A percentile compares a stretch with the other conserved stretches of the same genome.
These are phyloP conservation scores for Yamadazyma pseudoaaseri DNA, from an alignment of 1,139 yeast genomes.

Conservation along the genomic window DNA sequence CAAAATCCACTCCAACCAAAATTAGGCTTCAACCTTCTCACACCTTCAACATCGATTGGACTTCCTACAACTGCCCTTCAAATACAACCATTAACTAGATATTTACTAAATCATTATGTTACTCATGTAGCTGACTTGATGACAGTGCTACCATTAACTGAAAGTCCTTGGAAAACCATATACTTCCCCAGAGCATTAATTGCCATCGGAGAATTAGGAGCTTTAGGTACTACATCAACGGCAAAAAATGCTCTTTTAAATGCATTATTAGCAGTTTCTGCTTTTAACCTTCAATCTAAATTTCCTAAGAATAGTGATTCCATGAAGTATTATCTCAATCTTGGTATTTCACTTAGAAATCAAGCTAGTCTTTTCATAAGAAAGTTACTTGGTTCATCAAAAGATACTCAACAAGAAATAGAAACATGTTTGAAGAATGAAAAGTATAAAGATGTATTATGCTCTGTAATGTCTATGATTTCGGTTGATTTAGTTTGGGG, in stretches of 20 bases:
- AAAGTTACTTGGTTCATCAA: conserved; percentile 37
- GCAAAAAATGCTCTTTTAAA: conserved; percentile 78
- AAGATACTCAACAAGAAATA: conserved; percentile 35
- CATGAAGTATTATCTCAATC: conserved; percentile 66
- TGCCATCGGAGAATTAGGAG: conserved; percentile 79
- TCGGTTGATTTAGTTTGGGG: conserved; percentile 91
- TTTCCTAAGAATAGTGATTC: conserved; percentile 59
- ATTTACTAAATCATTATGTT: conserved; percentile 70
- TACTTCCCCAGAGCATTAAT: conserved; percentile 79
- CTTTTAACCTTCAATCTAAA: conserved; percentile 76
- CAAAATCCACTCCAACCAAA: conserved; percentile 46
- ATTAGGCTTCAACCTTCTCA: conserved; percentile 35
- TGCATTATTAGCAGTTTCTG: conserved; percentile 78
- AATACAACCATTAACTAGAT: conserved; percentile 66
- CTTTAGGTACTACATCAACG: conserved; percentile 70
- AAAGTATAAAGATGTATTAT: conserved; percentile 79
- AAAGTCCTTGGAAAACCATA: conserved; percentile 85
- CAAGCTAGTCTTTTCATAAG: conserved; percentile 73
- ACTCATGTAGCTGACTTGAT: conserved; percentile 80
- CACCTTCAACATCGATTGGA: conserved; percentile 28
- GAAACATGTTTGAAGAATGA: conserved; percentile 59
- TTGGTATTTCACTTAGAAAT: conserved; percentile 71
- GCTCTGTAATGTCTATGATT: conserved; percentile 84
- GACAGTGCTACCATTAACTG: conserved; percentile 81
- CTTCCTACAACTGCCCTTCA: conserved; percentile 62